Conservation (phyloP, 345 rosid genomes). For the Citrus australasica region DNA sequence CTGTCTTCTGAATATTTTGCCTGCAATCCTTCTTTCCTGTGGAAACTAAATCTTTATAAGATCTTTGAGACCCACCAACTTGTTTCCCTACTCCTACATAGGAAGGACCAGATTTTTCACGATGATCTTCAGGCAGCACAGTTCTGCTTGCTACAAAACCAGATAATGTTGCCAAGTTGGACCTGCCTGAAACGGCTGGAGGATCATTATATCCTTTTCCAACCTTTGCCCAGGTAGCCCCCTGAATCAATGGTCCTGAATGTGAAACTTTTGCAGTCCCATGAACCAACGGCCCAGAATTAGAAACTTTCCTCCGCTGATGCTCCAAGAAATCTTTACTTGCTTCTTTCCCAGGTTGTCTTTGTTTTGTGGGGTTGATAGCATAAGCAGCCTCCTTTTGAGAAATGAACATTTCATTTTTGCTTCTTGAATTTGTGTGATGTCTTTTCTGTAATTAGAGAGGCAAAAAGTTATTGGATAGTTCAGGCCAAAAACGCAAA, state of each 20-base stretch:
- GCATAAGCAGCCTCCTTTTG: constrained; percentile 36
- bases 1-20: constrained; percentile 20
- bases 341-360: constrained; percentile 31
- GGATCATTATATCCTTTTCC: constrained; percentile 33
- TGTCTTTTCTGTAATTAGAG: constrained; percentile 36
- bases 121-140: constrained; percentile 28
- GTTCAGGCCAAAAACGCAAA: background rate
- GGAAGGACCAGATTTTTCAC: constrained; percentile 27
- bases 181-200: constrained; percentile 17
- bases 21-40: constrained; percentile 32
- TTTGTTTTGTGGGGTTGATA: constrained; percentile 33
- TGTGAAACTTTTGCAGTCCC: constrained; percentile 35
- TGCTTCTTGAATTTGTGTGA: constrained; percentile 27
- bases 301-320: constrained; percentile 38
- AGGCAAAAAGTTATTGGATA: background rate
- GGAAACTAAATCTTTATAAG: constrained; percentile 22
- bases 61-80: constrained; percentile 23
- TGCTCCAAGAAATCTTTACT: constrained; percentile 34
- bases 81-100: constrained; percentile 26
- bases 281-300: constrained; percentile 57
- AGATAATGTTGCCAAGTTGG: constrained; percentile 43
- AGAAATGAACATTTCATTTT: constrained; percentile 27
- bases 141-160: constrained; percentile 47
- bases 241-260: constrained; percentile 58
- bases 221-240: constrained; percentile 29